These are phyloP conservation scores for Boletus sensibilis DNA, from an alignment of 768 basidiomycete genomes.

Conservation along the genomic window DNA sequence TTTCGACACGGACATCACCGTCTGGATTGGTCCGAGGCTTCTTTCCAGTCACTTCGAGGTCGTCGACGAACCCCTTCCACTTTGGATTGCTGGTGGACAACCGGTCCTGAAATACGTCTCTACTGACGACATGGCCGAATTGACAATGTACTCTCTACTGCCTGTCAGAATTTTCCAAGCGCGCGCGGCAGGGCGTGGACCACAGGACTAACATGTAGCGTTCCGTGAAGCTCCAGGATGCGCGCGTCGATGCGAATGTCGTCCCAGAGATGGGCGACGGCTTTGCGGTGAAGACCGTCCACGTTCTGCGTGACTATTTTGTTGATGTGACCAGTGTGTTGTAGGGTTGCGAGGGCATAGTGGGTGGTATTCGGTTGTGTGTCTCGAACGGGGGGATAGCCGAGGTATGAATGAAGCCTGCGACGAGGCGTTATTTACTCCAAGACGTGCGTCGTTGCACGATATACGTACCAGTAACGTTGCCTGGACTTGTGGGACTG, in stretches of 20 bases:
- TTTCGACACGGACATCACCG: conserved; percentile 66
- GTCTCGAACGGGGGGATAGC: conserved; percentile 85
- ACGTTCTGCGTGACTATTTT: conserved; percentile 85
- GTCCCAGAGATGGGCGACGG: conserved; percentile 48
- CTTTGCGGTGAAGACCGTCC: conserved; percentile 92
- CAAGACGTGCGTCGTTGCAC: neutral
- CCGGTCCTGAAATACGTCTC: conserved; percentile 71
- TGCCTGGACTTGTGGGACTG: conserved; percentile 46
- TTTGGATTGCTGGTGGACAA: conserved; percentile 72
- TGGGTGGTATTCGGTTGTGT: conserved; percentile 88
- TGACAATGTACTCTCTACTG: conserved; percentile 71
- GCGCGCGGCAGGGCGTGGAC: neutral
- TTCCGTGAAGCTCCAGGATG: conserved; percentile 87
- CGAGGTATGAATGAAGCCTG: conserved; percentile 72
- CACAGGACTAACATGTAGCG: conserved; percentile 62
- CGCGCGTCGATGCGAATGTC: conserved; percentile 35
- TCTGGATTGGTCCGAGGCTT: conserved; percentile 86
- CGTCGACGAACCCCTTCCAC: conserved; percentile 71
- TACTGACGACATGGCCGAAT: conserved; percentile 63
- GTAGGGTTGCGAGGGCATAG: conserved; percentile 80
- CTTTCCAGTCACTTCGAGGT: conserved; percentile 54
- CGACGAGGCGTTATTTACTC: neutral
- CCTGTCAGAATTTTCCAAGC: conserved; percentile 11
- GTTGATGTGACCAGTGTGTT: conserved; percentile 59
- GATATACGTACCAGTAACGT: conserved; percentile 67